These are phyloP conservation scores for Cladosporium sp. DNA, from an alignment of 2,329 filamentous ascomycete genomes.

Conservation along the genomic window DNA sequence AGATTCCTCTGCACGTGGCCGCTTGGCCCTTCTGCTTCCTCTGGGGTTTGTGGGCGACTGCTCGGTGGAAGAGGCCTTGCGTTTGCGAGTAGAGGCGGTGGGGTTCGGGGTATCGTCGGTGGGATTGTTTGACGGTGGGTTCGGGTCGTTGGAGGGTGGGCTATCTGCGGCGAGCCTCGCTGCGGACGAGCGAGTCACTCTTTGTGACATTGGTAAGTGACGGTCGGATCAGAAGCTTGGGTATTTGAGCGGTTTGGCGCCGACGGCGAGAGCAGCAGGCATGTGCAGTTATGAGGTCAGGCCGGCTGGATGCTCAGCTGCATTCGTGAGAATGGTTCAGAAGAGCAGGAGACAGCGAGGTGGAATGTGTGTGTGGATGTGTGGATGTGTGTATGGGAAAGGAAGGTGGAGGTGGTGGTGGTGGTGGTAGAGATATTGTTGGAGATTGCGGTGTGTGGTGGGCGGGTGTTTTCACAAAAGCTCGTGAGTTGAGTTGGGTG, in stretches of 20 bases:
- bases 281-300: slow-evolving; percentile 7
- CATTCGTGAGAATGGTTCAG: slow-evolving; percentile 55
- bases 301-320: slow-evolving; percentile 9
- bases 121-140: slow-evolving; percentile 24
- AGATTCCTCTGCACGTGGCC: slow-evolving; percentile 47
- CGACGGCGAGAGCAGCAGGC: neutral
- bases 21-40: slow-evolving; percentile 50
- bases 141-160: slow-evolving; percentile 34
- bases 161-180: slow-evolving; percentile 76
- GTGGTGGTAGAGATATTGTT: neutral
- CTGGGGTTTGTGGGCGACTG: slow-evolving; percentile 45
- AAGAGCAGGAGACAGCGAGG: slow-evolving; percentile 71
- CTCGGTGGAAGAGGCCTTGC: slow-evolving; percentile 59
- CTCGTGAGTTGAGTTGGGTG: neutral
- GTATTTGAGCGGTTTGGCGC: slow-evolving; percentile 5
- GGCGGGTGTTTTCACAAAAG: neutral
- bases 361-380: slow-evolving; percentile 49
- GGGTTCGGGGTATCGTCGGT: slow-evolving; percentile 23
- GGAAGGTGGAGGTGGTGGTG: neutral
- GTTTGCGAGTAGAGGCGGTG: slow-evolving; percentile 56
- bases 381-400: neutral
- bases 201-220: slow-evolving; percentile 76
- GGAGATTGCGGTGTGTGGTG: neutral
- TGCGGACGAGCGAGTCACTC: slow-evolving; percentile 80
- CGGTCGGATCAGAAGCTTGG: slow-evolving; percentile 5